A percentile compares a stretch with the other conserved stretches of the same genome.
These are phyloP conservation scores for Papiliotrema terrestris DNA, from an alignment of 1,284 basidiomycete genomes.

Conservation along the genomic window DNA sequence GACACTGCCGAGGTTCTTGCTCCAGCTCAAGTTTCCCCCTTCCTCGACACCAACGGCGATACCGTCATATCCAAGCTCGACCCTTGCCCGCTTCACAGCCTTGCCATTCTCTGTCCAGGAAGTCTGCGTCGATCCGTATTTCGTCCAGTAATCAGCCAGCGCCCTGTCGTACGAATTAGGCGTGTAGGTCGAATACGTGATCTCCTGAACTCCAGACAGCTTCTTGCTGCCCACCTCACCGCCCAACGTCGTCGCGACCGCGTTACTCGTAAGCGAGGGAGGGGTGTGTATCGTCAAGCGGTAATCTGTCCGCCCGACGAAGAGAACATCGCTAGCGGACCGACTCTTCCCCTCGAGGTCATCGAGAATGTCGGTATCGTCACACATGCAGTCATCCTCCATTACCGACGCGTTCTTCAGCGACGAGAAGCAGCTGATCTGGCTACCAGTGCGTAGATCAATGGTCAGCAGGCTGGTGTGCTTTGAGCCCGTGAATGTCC, in stretches of 20 bases:
- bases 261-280: conserved; percentile 12
- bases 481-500: conserved; percentile 47
- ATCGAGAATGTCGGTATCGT: conserved; percentile 35
- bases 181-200: conserved; percentile 45
- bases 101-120: conserved; percentile 24
- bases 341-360: conserved; percentile 34
- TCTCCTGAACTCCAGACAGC: conserved; percentile 33
- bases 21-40: conserved; percentile 38
- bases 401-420: conserved; percentile 25
- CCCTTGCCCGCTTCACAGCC: conserved; percentile 30
- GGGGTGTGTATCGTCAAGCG: conserved; percentile 40
- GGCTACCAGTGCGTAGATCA: conserved; percentile 45
- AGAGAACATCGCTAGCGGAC: conserved; percentile 33
- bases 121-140: conserved; percentile 22
- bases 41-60: conserved; percentile 42
- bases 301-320: conserved; percentile 45
- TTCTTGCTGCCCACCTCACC: conserved; percentile 4
- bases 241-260: background rate
- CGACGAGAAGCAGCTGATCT: conserved; percentile 41
- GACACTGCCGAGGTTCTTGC: conserved; percentile 33
- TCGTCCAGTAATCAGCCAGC: conserved; percentile 44
- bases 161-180: conserved; percentile 46
- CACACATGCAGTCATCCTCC: conserved; percentile 26
- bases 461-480: conserved; percentile 45
- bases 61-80: conserved; percentile 46